A percentile compares a stretch with the other conserved stretches of the same genome.
Evolutionary conservation across 2,329 filamentous ascomycete genomes (phyloP).

Genomic region (Coleophoma crateriformis): DNA sequence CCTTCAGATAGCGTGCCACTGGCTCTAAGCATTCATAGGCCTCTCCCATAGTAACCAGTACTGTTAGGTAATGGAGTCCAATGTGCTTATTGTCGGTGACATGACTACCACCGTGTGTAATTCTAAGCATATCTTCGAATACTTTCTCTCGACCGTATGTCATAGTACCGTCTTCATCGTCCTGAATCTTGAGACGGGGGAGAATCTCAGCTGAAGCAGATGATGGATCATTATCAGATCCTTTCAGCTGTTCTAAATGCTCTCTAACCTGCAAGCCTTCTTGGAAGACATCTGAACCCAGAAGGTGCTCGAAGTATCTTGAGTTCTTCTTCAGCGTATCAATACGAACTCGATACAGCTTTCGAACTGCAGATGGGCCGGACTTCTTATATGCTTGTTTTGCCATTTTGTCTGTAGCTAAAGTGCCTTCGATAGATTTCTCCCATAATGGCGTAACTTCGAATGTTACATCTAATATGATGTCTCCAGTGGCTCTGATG

Average conservation of each 20-base stretch:
- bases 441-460: conserved; percentile 49
- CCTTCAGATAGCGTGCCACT: conserved; percentile 48
- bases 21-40: conserved; percentile 60
- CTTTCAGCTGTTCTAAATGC: conserved; percentile 33
- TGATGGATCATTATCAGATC: conserved; percentile 39
- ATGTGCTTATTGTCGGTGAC: conserved; percentile 34
- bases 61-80: conserved; percentile 55
- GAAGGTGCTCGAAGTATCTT: conserved; percentile 63
- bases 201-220: conserved; percentile 46
- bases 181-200: conserved; percentile 58
- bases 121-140: conserved; percentile 62
- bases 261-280: conserved; percentile 51
- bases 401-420: conserved; percentile 35
- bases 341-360: conserved; percentile 54
- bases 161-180: conserved; percentile 63
- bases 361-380: conserved; percentile 12
- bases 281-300: conserved; percentile 57
- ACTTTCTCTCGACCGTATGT: conserved; percentile 53
- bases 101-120: conserved; percentile 50
- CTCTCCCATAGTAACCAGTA: conserved; percentile 66
- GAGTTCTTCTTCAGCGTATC: conserved; percentile 53
- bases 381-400: neutral
- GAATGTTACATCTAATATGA: conserved; percentile 63
- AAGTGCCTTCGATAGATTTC: conserved; percentile 37
- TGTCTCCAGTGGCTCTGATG: conserved; percentile 54